Evolutionary conservation across 192 early-diverging fungal genomes (phyloP).

Genomic region (Backusella australiensis): DNA sequence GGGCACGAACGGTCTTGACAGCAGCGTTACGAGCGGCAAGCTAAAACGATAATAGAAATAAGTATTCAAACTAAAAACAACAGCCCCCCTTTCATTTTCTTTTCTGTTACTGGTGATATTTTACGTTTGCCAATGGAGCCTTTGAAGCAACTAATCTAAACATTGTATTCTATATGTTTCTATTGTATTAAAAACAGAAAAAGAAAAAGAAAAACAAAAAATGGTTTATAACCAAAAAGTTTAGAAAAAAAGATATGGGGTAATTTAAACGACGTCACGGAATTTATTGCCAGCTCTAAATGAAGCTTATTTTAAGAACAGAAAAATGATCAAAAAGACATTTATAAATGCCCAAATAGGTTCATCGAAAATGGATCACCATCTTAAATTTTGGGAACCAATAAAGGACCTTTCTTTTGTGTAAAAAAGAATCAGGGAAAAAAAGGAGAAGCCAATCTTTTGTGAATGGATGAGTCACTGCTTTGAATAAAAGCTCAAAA

Average conservation of each 20-base stretch:
- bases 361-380: background rate
- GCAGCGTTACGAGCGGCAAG: slow-evolving; percentile 33
- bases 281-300: slow-evolving; percentile 3
- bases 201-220: slow-evolving; percentile 17
- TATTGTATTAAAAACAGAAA: slow-evolving; percentile 15
- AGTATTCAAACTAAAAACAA: background rate
- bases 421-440: too few species aligned
- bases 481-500: too few species aligned
- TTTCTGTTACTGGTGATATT: background rate
- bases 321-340: background rate
- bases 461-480: too few species aligned
- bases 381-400: background rate
- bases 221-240: background rate
- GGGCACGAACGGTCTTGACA: slow-evolving; percentile 30
- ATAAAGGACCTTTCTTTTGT: background rate
- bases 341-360: slow-evolving; percentile 1
- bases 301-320: slow-evolving; percentile 1
- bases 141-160: slow-evolving; percentile 36
- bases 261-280: slow-evolving; percentile 6
- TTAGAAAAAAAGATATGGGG: background rate
- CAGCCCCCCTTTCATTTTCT: background rate
- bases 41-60: slow-evolving; percentile 9
- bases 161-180: slow-evolving; percentile 19
- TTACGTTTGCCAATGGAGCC: slow-evolving; percentile 33
- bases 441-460: too few species aligned